Conservation (phyloP, 495 filamentous ascomycete species). For the Sphaerosporella brunnea region DNA sequence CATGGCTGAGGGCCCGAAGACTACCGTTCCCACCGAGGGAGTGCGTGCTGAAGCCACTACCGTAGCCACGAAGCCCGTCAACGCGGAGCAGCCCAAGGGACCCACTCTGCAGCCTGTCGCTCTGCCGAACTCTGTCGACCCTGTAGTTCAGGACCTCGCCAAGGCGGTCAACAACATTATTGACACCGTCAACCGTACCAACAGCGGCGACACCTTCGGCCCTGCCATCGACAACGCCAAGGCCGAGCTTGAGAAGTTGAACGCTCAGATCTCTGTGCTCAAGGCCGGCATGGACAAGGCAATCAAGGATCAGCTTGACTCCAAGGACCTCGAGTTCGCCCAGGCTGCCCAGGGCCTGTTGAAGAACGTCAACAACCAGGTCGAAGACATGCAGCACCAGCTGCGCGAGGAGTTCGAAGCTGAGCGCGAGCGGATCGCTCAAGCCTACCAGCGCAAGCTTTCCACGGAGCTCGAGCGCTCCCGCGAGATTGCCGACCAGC, state of each 20-base stretch:
- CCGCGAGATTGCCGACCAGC: slow-evolving; percentile 58
- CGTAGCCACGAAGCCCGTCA: slow-evolving; percentile 21
- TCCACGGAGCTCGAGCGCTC: slow-evolving; percentile 55
- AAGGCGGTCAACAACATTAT: slow-evolving; percentile 93
- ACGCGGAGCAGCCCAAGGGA: slow-evolving; percentile 6
- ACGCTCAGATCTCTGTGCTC: slow-evolving; percentile 51
- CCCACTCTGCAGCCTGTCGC: slow-evolving; percentile 29
- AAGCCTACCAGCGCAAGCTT: slow-evolving; percentile 63
- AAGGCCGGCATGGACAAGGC: slow-evolving; percentile 47
- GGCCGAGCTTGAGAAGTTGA: slow-evolving; percentile 57
- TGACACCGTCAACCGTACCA: slow-evolving; percentile 71
- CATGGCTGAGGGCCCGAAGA: slow-evolving; percentile 1
- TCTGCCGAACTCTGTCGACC: slow-evolving; percentile 56
- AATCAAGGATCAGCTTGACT: slow-evolving; percentile 57
- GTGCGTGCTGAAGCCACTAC: slow-evolving; percentile 22
- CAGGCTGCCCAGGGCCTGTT: slow-evolving; percentile 61
- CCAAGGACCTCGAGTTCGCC: slow-evolving; percentile 50
- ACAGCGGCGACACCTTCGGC: slow-evolving; percentile 51
- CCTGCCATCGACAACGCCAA: slow-evolving; percentile 66
- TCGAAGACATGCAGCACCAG: slow-evolving; percentile 53
- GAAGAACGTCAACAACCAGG: slow-evolving; percentile 48
- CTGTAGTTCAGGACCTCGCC: slow-evolving; percentile 79
- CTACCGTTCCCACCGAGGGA: slow-evolving; percentile 3
- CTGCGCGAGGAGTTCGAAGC: slow-evolving; percentile 80
- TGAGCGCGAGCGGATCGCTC: slow-evolving; percentile 59